Conservation (phyloP, 208 protist genomes). For the Strigomonas culicis region DNA sequence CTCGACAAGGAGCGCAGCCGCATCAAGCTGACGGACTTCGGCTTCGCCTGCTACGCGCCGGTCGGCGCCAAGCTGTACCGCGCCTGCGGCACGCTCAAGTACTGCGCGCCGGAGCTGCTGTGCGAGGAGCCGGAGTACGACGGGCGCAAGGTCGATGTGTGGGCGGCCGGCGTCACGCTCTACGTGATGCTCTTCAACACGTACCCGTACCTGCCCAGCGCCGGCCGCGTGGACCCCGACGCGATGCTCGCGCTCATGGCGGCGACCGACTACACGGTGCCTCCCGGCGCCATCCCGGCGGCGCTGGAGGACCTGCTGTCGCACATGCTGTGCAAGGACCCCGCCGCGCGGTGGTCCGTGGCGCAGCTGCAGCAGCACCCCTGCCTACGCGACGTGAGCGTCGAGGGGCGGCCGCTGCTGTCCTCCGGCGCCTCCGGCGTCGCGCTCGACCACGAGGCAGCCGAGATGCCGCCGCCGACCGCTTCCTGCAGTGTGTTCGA, state of each 20-base stretch:
- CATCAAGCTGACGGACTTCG: slow-evolving; percentile 84
- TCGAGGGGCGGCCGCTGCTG: neutral
- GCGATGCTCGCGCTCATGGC: slow-evolving; percentile 55
- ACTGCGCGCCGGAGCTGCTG: slow-evolving; percentile 84
- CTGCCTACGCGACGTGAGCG: slow-evolving; percentile 36
- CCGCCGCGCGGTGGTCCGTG: slow-evolving; percentile 68
- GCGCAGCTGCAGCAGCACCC: slow-evolving; percentile 70
- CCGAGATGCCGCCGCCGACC: neutral
- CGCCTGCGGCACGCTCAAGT: slow-evolving; percentile 74
- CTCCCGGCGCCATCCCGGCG: slow-evolving; percentile 47
- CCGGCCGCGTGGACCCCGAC: slow-evolving; percentile 33
- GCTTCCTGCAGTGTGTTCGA: neutral
- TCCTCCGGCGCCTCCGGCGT: neutral
- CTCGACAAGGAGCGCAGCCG: slow-evolving; percentile 45
- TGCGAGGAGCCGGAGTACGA: slow-evolving; percentile 76
- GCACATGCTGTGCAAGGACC: slow-evolving; percentile 72
- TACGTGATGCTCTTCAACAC: slow-evolving; percentile 89
- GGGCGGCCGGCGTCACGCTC: slow-evolving; percentile 85
- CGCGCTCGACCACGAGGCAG: neutral
- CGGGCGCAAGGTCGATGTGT: slow-evolving; percentile 86
- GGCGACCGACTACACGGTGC: slow-evolving; percentile 42
- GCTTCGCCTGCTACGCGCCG: slow-evolving; percentile 75
- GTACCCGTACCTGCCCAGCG: slow-evolving; percentile 86
- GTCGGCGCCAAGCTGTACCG: slow-evolving; percentile 34
- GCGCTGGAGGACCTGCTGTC: slow-evolving; percentile 50